A percentile compares a stretch with the other conserved stretches of the same genome.
Evolutionary conservation across 495 filamentous ascomycete genomes (phyloP).

Genomic region (Tuber magnatum): DNA sequence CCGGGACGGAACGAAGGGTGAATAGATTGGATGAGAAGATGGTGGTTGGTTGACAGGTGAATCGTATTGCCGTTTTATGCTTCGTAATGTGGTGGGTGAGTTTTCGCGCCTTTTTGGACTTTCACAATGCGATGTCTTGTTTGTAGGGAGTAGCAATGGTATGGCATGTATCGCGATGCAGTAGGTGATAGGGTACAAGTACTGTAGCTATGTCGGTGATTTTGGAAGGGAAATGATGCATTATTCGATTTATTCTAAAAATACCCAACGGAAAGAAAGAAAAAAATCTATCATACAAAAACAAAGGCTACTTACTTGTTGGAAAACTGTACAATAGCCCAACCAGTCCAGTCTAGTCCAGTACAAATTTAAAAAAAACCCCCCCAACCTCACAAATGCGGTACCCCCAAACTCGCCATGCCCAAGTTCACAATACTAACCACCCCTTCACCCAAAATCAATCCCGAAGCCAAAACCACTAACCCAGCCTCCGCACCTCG

Average conservation of each 20-base stretch:
- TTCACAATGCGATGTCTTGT: not conserved
- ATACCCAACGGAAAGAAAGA: not conserved
- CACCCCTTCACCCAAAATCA: constrained; percentile 91
- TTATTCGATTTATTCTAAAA: not conserved
- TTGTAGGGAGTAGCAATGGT: not conserved
- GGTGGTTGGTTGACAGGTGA: not conserved
- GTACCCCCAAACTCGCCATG: constrained; percentile 60
- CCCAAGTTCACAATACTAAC: constrained; percentile 85
- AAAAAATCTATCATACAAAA: not conserved
- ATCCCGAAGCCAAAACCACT: constrained; percentile 56
- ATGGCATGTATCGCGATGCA: not conserved
- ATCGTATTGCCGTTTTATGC: not conserved
- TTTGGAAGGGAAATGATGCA: not conserved
- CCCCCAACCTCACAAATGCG: constrained; percentile 22
- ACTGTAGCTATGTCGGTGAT: not conserved
- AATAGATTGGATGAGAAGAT: not conserved
- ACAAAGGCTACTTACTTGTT: not conserved
- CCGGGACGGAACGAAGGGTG: not conserved
- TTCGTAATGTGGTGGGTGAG: not conserved
- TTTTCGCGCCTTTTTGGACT: not conserved
- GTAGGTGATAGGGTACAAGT: not conserved
- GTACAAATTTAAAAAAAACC: not conserved
- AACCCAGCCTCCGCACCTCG: constrained; percentile 51
- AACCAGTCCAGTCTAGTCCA: not conserved
- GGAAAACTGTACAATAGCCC: not conserved